phyloP scores from a whole-genome alignment of 257 asterid species.

The Cordia subcordata region DNA sequence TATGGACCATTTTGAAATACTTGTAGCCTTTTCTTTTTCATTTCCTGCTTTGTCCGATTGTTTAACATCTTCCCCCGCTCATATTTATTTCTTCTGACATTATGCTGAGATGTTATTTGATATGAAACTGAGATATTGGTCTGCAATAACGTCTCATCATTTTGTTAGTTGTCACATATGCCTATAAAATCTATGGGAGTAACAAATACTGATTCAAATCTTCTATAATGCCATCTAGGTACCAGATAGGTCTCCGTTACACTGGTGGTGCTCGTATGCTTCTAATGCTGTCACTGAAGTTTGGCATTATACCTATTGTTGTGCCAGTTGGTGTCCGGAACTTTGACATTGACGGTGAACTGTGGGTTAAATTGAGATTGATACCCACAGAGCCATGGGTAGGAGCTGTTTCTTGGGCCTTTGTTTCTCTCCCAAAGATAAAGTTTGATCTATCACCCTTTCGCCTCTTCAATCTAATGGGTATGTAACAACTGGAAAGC shows the following conservation, averaged over 20 bases:
- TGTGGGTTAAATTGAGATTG: constrained; percentile 88
- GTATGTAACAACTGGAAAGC: constrained; percentile 36
- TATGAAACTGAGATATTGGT: no score
- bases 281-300: constrained; percentile 70
- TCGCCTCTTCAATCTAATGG: constrained; percentile 94
- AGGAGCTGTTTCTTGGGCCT: constrained; percentile 99
- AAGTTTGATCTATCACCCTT: constrained; percentile 89
- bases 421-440: constrained; percentile 95
- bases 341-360: constrained; percentile 94
- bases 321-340: constrained; percentile 93
- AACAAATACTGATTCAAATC: not conserved
- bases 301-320: constrained; percentile 65
- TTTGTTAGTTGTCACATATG: not conserved
- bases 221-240: constrained; percentile 41
- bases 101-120: no score
- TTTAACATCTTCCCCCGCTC: no score
- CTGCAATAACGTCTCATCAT: no score
- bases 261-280: constrained; percentile 93
- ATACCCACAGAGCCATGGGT: constrained; percentile 98
- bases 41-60: no score
- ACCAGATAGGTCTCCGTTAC: constrained; percentile 62
- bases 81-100: no score
- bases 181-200: not conserved
- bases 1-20: no score
- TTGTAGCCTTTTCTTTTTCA: no score